These are phyloP conservation scores for Ensete ventricosum DNA, from an alignment of 176 grass and related monocot species.

Conservation along the genomic window DNA sequence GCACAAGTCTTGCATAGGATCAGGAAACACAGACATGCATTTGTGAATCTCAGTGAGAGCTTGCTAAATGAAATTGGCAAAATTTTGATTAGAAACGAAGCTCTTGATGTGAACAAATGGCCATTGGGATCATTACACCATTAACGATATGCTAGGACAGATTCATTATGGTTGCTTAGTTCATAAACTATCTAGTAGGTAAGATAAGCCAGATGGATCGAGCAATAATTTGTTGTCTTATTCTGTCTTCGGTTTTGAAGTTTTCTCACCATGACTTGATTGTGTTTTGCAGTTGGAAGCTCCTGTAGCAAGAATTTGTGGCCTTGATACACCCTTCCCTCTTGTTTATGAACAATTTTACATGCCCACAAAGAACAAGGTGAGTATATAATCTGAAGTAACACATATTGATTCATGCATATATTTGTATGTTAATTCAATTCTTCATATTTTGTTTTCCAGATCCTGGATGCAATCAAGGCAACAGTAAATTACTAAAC, in stretches of 20 bases:
- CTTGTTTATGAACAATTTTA: constrained; percentile 92
- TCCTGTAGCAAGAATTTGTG: constrained; percentile 65
- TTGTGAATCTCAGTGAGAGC: no score
- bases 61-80: no score
- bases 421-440: neutral
- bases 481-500: constrained; percentile 69
- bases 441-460: neutral
- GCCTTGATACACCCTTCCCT: constrained; percentile 85
- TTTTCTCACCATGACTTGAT: neutral
- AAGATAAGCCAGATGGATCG: no score
- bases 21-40: no score
- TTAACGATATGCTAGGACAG: no score
- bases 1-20: no score
- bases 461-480: constrained; percentile 77
- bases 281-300: constrained; percentile 59
- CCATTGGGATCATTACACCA: no score
- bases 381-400: neutral
- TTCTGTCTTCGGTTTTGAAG: neutral
- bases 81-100: no score
- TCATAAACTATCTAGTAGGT: no score
- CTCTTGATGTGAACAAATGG: no score
- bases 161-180: neutral
- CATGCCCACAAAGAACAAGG: constrained; percentile 91
- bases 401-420: neutral
- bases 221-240: neutral